phyloP scores from a whole-genome alignment of 805 yeast species.

The Wickerhamomyces hampshirensis region DNA sequence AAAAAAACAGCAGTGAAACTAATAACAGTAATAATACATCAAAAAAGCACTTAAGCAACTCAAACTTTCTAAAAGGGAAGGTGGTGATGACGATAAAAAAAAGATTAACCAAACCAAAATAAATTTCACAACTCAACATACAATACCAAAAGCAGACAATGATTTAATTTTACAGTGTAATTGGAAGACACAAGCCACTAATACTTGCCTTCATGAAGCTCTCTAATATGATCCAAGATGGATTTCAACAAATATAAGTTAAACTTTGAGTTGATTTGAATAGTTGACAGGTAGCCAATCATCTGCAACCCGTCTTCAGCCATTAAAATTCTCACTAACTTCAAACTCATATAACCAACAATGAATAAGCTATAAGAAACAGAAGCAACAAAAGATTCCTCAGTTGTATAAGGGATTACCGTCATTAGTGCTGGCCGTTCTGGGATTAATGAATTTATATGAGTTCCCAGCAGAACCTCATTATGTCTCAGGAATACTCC shows the following conservation, averaged over 20 bases:
- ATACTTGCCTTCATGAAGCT: neutral
- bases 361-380: conserved; percentile 19
- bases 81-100: too few species aligned
- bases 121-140: neutral
- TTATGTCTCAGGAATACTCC: conserved; percentile 19
- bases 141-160: neutral
- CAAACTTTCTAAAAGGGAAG: too few species aligned
- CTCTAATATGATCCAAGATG: conserved; percentile 7
- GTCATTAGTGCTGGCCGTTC: conserved; percentile 21
- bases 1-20: too few species aligned
- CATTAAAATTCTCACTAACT: conserved; percentile 15
- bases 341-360: conserved; percentile 18
- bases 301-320: conserved; percentile 19
- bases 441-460: conserved; percentile 14
- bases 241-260: conserved; percentile 18
- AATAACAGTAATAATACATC: too few species aligned
- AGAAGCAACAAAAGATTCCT: conserved; percentile 14
- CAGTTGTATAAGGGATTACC: conserved; percentile 20
- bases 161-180: too few species aligned
- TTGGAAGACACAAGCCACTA: neutral
- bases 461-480: conserved; percentile 21
- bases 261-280: conserved; percentile 20
- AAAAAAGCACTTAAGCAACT: too few species aligned
- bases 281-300: conserved; percentile 17
- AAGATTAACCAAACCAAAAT: neutral